phyloP scores from a whole-genome alignment of 495 filamentous ascomycete species.

The Penicillium manginii region DNA sequence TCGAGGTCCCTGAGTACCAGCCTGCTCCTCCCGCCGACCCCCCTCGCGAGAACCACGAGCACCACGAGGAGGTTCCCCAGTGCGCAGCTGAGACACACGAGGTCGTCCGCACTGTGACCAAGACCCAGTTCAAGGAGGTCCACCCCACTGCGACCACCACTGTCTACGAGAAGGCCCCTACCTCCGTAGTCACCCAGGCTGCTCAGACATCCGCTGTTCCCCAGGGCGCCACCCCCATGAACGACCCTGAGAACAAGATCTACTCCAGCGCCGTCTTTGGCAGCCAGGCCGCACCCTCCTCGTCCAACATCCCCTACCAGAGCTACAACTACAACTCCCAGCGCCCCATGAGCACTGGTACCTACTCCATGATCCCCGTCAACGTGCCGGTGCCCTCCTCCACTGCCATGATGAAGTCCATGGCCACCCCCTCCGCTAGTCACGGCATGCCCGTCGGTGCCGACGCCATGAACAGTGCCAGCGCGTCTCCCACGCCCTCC shows the following conservation, averaged over 20 bases:
- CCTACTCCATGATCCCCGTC: constrained; percentile 37
- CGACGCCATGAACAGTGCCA: constrained; percentile 19
- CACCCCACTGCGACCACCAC: constrained; percentile 13
- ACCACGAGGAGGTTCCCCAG: constrained; percentile 9
- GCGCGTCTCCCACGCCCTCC: constrained; percentile 17
- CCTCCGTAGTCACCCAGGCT: constrained; percentile 1
- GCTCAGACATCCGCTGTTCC: constrained; percentile 16
- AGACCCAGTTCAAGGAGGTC: constrained; percentile 31
- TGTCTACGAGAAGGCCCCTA: constrained; percentile 8
- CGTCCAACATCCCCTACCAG: constrained; percentile 6
- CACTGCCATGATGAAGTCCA: constrained; percentile 9
- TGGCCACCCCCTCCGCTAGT: constrained; percentile 16
- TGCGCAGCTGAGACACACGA: constrained; percentile 27
- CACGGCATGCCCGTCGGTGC: constrained; percentile 18
- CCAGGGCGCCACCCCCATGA: constrained; percentile 3
- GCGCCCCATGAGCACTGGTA: constrained; percentile 12
- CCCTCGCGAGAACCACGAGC: background rate
- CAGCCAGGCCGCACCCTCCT: constrained; percentile 10
- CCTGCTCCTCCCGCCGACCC: constrained; percentile 10
- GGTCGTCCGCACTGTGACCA: constrained; percentile 36
- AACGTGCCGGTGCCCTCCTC: constrained; percentile 32
- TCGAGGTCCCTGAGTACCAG: background rate
- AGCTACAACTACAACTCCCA: constrained; percentile 21
- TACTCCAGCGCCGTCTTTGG: constrained; percentile 3
- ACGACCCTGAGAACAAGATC: constrained; percentile 9